phyloP scores from a whole-genome alignment of 768 basidiomycete genomes.

The Lactarius evosmus region DNA sequence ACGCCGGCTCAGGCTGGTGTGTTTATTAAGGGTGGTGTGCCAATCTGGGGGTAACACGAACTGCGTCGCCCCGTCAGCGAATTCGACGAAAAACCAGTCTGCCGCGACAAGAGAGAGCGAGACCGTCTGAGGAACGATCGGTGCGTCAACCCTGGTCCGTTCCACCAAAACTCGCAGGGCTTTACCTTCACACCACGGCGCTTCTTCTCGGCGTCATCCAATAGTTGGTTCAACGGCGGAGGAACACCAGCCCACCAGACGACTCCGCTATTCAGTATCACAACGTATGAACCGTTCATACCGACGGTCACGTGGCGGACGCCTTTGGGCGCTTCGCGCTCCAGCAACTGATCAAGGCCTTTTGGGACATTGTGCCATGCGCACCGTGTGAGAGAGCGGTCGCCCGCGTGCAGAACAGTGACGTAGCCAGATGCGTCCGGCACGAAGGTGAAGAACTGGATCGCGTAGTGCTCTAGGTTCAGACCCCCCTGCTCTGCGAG shows the following conservation, averaged over 20 bases:
- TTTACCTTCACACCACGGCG: conserved; percentile 5
- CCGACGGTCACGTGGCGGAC: conserved; percentile 22
- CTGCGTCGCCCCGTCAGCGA: conserved; percentile 1
- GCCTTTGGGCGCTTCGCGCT: conserved; percentile 1
- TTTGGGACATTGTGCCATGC: conserved; percentile 14
- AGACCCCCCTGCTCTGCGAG: conserved; percentile 2
- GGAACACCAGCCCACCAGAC: conserved; percentile 16
- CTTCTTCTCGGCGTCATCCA: conserved; percentile 6
- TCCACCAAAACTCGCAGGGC: not conserved
- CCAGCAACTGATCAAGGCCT: conserved; percentile 7
- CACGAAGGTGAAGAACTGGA: conserved; percentile 18
- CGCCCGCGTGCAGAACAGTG: conserved; percentile 12
- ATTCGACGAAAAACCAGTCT: conserved; percentile 19
- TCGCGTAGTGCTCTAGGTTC: conserved; percentile 3
- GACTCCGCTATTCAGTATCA: conserved; percentile 10
- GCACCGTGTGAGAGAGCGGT: conserved; percentile 6
- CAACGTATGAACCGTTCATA: conserved; percentile 9
- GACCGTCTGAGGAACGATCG: conserved; percentile 1
- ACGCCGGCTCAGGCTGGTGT: not conserved
- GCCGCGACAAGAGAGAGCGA: conserved; percentile 12
- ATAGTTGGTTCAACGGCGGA: not conserved
- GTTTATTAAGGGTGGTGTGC: not conserved
- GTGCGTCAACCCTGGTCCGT: not conserved
- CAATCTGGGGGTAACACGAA: conserved; percentile 8
- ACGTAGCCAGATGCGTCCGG: conserved; percentile 15